Conservation (phyloP, 768 basidiomycete genomes). For the Rhizopogon roseolus region DNA sequence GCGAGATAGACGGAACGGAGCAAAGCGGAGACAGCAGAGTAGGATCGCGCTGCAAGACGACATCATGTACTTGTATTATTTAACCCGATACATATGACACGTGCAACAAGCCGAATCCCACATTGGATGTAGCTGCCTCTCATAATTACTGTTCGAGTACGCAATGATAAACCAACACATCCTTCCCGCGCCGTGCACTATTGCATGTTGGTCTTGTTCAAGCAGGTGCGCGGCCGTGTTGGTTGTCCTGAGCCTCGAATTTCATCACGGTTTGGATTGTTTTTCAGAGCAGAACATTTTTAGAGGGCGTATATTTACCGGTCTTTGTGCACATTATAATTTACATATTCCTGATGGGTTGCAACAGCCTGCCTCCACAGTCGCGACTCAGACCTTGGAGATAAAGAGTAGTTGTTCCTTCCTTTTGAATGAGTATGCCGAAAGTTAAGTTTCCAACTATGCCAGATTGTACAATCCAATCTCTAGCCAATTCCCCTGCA, state of each 20-base stretch:
- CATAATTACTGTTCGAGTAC: constrained; percentile 18
- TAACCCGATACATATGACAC: background rate
- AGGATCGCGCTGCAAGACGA: constrained; percentile 11
- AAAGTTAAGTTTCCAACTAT: too few species aligned
- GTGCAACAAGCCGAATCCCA: background rate
- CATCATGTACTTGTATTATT: constrained; percentile 1
- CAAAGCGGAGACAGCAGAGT: constrained; percentile 36
- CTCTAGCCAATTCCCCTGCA: background rate
- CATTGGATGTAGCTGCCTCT: too few species aligned
- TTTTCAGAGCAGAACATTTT: too few species aligned
- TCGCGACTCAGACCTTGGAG: background rate
- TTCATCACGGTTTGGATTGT: too few species aligned
- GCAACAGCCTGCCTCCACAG: background rate
- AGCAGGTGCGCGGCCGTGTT: too few species aligned
- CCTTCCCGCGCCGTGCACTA: too few species aligned
- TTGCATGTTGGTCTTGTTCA: too few species aligned
- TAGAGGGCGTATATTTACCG: too few species aligned
- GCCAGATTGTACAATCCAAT: too few species aligned
- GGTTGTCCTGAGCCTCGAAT: too few species aligned
- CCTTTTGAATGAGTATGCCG: background rate
- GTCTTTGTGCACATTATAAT: too few species aligned
- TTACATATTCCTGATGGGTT: background rate
- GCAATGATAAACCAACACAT: constrained; percentile 10
- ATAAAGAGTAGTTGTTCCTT: background rate
- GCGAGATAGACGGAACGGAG: constrained; percentile 50